Evolutionary conservation across 2,329 filamentous ascomycete species (phyloP).

Genomic region (Botrytis squamosa): DNA sequence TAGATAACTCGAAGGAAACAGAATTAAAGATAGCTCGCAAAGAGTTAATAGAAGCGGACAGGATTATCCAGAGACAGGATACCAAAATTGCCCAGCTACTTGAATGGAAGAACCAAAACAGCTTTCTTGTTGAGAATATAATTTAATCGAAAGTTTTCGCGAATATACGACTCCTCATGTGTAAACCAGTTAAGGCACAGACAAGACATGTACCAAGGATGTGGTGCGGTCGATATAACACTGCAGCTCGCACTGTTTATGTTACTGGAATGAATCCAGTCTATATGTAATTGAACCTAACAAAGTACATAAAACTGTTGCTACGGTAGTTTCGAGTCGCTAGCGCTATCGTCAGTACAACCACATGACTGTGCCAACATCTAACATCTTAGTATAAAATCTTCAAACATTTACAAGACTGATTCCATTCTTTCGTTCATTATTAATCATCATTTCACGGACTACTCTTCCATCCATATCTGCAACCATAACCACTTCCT

Average conservation of each 20-base stretch:
- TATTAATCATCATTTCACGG: too few species aligned
- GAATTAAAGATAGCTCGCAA: neutral
- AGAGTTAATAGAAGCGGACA: neutral
- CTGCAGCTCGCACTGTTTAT: neutral
- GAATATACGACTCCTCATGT: neutral
- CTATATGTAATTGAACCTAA: neutral
- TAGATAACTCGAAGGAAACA: neutral
- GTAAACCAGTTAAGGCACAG: neutral
- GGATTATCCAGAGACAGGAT: neutral
- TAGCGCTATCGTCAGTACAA: neutral
- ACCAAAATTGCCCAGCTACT: neutral
- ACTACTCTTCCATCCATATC: neutral
- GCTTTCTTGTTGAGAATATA: neutral
- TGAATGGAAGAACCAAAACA: neutral
- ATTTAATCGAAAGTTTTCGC: neutral
- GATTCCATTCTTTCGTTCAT: neutral
- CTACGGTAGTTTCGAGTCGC: neutral
- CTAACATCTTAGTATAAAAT: neutral
- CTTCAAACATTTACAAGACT: neutral
- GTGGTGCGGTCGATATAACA: neutral
- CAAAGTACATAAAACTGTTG: neutral
- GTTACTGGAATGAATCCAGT: fast-evolving
- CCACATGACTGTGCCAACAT: neutral
- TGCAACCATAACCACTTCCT: neutral
- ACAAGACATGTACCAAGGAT: neutral